Evolutionary conservation across 1,284 basidiomycete species (phyloP), one percentile per base, ranked within the genome.

Genomic region (Gymnopus androsaceus): DNA sequence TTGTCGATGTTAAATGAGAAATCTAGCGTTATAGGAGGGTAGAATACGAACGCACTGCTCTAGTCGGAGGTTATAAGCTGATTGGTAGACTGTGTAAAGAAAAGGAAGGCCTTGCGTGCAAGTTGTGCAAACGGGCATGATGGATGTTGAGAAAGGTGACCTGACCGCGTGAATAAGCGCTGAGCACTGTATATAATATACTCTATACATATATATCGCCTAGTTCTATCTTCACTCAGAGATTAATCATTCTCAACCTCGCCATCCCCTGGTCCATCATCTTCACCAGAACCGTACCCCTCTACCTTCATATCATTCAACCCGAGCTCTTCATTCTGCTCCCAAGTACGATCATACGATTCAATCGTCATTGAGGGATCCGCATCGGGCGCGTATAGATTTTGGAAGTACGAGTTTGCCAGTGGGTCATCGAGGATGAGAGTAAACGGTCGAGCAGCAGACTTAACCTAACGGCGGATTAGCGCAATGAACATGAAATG

Each of bases 291-390:
- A 60, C 86, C 85, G 67, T 95, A 96, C 1, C 85, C 85, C 67
- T 96, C 94, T 4, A 97, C 87, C 62, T 92, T 90, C 75, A 99
- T 99, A 69, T 99, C 97, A 69, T 98, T 98, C 67, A 99, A 70
- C 0, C 97, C 97, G 9, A 99, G 78, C 54, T 95, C 94, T 69
- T 99, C 96, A 68, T 99, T 95, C 77, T 99, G 95, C 55, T 95
- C 86, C 76, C 83, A 91, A 5, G 85, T 85, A 51, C 97, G 80
- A 30, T 93, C 88, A 67, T 98, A 99, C 59, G 73, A 73, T 67
- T 92, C 92, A 49, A 90, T 85, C 51, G 72, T 81, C 92, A 97
- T 93, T 66, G 94, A 93, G 9, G 94, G 94, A 67, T 96, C 94
- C 0, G 91, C 85, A 66, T 96, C 94, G 4, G 93, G 94, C 1